Evolutionary conservation across 805 yeast genomes (phyloP).

Genomic region (Pichia deserticola): DNA sequence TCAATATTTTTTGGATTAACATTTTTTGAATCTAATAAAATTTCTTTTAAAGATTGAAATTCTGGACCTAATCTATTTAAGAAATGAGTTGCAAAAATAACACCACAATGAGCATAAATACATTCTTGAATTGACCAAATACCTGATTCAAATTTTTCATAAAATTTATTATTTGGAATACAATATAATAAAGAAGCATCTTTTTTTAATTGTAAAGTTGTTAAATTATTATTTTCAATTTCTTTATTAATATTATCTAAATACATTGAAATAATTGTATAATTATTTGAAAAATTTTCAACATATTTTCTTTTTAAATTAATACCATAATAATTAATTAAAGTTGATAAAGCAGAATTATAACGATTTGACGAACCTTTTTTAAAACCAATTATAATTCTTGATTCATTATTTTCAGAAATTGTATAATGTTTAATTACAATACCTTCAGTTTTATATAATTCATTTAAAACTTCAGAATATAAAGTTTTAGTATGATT

Average conservation of each 20-base stretch:
- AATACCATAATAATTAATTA: conserved; percentile 84
- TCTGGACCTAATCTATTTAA: conserved; percentile 91
- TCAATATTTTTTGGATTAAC: conserved; percentile 59
- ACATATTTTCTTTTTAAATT: conserved; percentile 83
- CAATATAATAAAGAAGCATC: conserved; percentile 91
- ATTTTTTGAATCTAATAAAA: conserved; percentile 52
- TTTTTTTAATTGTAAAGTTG: conserved; percentile 82
- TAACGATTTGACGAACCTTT: conserved; percentile 80
- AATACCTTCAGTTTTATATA: conserved; percentile 77
- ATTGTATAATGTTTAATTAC: conserved; percentile 81
- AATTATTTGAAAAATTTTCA: conserved; percentile 87
- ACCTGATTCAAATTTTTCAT: conserved; percentile 61
- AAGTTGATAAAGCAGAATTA: conserved; percentile 77
- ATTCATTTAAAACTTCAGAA: conserved; percentile 61
- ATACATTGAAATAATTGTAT: conserved; percentile 81
- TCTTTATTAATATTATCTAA: conserved; percentile 58
- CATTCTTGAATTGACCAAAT: conserved; percentile 89
- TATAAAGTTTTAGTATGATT: conserved; percentile 73
- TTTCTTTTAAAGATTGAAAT: conserved; percentile 56
- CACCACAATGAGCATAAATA: conserved; percentile 89
- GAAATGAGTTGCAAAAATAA: conserved; percentile 88
- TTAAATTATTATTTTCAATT: conserved; percentile 28
- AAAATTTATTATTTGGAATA: conserved; percentile 81
- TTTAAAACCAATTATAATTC: conserved; percentile 83
- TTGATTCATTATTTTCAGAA: conserved; percentile 72